Evolutionary conservation across 805 yeast species (phyloP), one percentile per base, ranked within the genome.

Genomic region (Saccharomyces jurei): DNA sequence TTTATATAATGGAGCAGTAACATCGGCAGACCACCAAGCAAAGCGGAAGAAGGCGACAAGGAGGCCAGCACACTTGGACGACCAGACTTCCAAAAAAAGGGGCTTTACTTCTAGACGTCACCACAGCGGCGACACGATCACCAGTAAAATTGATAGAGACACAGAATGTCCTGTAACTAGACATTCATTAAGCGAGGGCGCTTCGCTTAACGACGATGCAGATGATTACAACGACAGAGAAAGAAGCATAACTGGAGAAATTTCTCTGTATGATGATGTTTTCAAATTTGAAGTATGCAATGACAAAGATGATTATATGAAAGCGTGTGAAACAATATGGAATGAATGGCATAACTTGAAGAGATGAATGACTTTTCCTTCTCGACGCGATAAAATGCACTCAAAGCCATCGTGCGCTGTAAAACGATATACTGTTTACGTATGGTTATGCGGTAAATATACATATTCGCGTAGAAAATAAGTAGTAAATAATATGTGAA

Each of bases 251-350:
- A 21, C 2, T 4, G 44, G 44, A 6, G 71, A 66, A 31, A 56
- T 68, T 6, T 57, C 17, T 36, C 44, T 36, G 25, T 17, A 36
- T n/a, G 55, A 57, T n/a, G 63, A 66, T 46, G 60, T 55, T 17
- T 68, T 66, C 56, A 59, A 65, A 21, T 68, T 65, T 50, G 65
- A 67, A 22, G 62, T 67, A 50, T 60, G 63, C 9, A 49, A 50
- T 21, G 54, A 54, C 11, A 55, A 58, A n/a, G 54, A 61, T 11
- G 51, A 54, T 9, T 68, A 67, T 51, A 56, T 68, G 58, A 64
- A 65, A 51, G 66, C 67, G 21, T 68, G 72, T 55, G 66, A 64
- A 53, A 66, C 65, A 53, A 61, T 68, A n/a, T 68, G 71, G 71
- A 65, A 64, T 50, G 71, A 67, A 41, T 58, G 66, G 2, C 52